These are phyloP conservation scores for Tuber borchii DNA, from an alignment of 495 filamentous ascomycete species.

Conservation along the genomic window DNA sequence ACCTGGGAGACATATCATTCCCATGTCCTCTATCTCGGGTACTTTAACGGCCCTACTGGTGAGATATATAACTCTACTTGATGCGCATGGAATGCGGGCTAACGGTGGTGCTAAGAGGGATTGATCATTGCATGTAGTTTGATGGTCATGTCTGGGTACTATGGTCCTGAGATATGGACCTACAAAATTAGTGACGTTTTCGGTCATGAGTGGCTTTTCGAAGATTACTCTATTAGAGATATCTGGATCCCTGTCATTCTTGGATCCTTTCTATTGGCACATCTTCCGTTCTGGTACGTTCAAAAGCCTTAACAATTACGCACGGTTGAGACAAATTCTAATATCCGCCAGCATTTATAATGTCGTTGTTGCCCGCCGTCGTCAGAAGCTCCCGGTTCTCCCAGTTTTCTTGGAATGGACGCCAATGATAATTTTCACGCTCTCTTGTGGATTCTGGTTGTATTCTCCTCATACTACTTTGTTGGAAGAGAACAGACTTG, in stretches of 20 bases:
- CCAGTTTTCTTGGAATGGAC: constrained; percentile 93
- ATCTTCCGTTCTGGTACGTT: constrained; percentile 62
- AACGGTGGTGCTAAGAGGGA: constrained; percentile 54
- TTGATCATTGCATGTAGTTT: constrained; percentile 77
- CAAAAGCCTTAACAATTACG: neutral
- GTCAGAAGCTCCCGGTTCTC: constrained; percentile 64
- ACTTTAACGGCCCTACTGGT: constrained; percentile 90
- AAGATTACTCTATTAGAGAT: constrained; percentile 65
- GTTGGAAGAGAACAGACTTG: constrained; percentile 71
- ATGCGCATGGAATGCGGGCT: constrained; percentile 3
- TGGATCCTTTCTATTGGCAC: constrained; percentile 63
- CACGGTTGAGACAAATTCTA: neutral
- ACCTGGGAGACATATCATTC: constrained; percentile 99
- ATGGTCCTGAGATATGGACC: constrained; percentile 82
- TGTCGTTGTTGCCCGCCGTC: constrained; percentile 67
- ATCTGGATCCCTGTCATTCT: constrained; percentile 79
- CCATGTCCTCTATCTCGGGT: constrained; percentile 91
- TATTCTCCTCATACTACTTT: constrained; percentile 78
- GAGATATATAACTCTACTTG: neutral
- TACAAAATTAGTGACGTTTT: constrained; percentile 61
- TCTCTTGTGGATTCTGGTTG: constrained; percentile 71
- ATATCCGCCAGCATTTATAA: constrained; percentile 52
- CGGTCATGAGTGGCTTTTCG: constrained; percentile 52
- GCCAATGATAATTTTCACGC: constrained; percentile 74
- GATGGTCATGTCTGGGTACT: constrained; percentile 80